A percentile compares a stretch with the other conserved stretches of the same genome.
phyloP scores from a whole-genome alignment of 805 yeast species.

The Candida berthetii region DNA sequence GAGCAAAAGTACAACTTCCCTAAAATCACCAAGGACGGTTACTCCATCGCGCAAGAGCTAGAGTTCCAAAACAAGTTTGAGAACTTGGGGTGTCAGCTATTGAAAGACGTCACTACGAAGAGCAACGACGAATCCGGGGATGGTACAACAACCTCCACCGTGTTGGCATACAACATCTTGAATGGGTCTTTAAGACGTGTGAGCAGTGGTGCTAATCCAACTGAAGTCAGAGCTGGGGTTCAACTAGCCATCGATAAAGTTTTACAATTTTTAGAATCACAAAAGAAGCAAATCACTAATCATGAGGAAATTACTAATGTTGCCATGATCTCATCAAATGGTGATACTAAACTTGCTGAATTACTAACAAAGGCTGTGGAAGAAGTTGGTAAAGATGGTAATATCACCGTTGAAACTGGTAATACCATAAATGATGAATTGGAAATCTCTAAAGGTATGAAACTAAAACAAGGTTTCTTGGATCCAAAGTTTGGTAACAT shows the following conservation, averaged over 20 bases:
- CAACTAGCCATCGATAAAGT: conserved; percentile 98
- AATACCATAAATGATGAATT: conserved; percentile 95
- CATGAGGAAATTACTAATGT: conserved; percentile 97
- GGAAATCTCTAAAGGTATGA: conserved; percentile 98
- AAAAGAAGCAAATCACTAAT: conserved; percentile 95
- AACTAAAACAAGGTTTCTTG: conserved; percentile 97
- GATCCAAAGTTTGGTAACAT: conserved; percentile 97
- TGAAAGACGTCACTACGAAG: conserved; percentile 97
- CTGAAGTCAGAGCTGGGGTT: conserved; percentile 98
- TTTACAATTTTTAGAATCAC: conserved; percentile 75
- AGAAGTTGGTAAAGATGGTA: conserved; percentile 99
- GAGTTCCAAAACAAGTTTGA: conserved; percentile 88
- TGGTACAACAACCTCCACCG: conserved; percentile 98
- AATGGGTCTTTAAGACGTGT: conserved; percentile 96
- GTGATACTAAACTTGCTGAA: conserved; percentile 91
- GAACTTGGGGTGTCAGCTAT: conserved; percentile 92
- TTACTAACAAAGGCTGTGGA: conserved; percentile 96
- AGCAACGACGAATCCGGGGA: conserved; percentile 99
- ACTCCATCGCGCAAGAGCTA: conserved; percentile 90
- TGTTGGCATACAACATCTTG: conserved; percentile 92
- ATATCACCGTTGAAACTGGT: conserved; percentile 96
- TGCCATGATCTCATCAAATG: conserved; percentile 97
- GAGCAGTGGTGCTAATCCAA: conserved; percentile 99
- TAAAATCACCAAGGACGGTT: conserved; percentile 99
- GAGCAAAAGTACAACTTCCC: conserved; percentile 98